Conservation (phyloP, 1,284 basidiomycete species). For the Cryptococcus hybrid region DNA sequence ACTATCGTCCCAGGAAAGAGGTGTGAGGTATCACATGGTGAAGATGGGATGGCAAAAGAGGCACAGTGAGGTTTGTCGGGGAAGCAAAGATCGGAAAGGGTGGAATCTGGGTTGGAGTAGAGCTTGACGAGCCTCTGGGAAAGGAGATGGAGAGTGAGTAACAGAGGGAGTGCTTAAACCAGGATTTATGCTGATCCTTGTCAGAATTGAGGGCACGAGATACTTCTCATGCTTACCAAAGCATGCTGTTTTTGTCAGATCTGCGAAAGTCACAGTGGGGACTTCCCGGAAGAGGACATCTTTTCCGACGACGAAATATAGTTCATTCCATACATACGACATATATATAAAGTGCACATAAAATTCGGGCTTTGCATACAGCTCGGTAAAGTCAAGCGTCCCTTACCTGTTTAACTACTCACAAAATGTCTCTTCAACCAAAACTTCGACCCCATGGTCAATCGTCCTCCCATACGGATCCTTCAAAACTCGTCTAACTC, state of each 20-base stretch:
- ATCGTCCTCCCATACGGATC: no score
- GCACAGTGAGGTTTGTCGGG: constrained; percentile 77
- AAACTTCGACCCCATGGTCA: background rate
- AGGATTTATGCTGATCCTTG: background rate
- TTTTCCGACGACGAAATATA: constrained; percentile 65
- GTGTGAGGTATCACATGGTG: constrained; percentile 66
- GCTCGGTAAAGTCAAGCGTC: background rate
- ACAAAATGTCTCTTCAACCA: background rate
- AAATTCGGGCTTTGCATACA: background rate
- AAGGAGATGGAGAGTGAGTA: constrained; percentile 88
- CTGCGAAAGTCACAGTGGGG: constrained; percentile 76
- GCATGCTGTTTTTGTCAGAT: constrained; percentile 83
- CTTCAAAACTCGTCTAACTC: background rate
- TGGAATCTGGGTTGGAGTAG: constrained; percentile 81
- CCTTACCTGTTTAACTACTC: no score
- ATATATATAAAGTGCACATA: background rate
- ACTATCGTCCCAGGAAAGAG: constrained; percentile 61
- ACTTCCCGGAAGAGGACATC: constrained; percentile 80
- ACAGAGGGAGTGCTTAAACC: background rate
- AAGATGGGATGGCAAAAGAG: constrained; percentile 64
- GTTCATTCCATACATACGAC: constrained; percentile 55
- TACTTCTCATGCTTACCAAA: constrained; percentile 79
- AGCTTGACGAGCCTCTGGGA: constrained; percentile 94
- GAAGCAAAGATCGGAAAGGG: constrained; percentile 68
- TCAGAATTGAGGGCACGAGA: constrained; percentile 74